Evolutionary conservation across 345 rosid genomes (phyloP).

Genomic region (Diplotaxis tenuifolia): DNA sequence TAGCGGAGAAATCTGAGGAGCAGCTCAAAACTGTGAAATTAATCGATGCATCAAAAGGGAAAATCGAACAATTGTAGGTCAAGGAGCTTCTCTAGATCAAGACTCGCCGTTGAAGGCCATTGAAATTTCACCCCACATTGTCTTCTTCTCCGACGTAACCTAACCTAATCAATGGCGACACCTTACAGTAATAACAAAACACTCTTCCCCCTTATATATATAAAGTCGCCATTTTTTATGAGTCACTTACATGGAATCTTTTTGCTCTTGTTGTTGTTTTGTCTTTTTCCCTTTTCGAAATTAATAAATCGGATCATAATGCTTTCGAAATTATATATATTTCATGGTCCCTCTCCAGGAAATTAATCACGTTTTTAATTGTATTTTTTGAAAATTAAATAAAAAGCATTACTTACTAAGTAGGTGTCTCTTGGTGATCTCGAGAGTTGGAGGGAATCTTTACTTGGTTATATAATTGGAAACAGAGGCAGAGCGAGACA

Average conservation of each 20-base stretch:
- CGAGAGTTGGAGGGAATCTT: conserved; percentile 13
- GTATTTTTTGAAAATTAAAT: neutral
- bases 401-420: neutral
- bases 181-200: neutral
- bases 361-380: conserved; percentile 24
- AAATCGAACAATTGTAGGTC: conserved; percentile 60
- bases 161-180: neutral
- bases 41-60: conserved; percentile 73
- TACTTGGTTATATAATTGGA: conserved; percentile 27
- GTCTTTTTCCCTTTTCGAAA: neutral
- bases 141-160: neutral
- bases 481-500: conserved; percentile 33
- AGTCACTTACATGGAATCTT: neutral
- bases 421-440: conserved; percentile 26
- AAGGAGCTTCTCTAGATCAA: conserved; percentile 75
- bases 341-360: neutral
- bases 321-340: neutral
- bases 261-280: neutral
- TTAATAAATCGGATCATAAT: neutral
- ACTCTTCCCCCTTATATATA: neutral
- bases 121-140: conserved; percentile 19
- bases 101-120: conserved; percentile 71
- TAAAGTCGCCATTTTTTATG: too few species aligned
- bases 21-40: neutral
- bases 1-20: conserved; percentile 5